Evolutionary conservation across 2,329 filamentous ascomycete species (phyloP), one percentile per base, ranked within the genome.

Genomic region (Penicillium decumbens): DNA sequence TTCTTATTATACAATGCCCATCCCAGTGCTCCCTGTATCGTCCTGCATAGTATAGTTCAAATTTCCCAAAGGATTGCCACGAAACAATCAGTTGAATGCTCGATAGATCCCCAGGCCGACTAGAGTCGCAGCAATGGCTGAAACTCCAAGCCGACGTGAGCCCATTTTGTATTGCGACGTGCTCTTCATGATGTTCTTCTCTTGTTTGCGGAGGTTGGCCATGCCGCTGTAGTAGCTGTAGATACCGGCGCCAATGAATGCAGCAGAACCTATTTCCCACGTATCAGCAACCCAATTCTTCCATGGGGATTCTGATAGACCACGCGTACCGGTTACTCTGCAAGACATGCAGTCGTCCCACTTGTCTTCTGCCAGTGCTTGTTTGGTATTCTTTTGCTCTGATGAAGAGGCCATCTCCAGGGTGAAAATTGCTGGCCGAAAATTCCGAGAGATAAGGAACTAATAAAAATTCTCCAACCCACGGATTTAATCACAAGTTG

Each of bases 181-280:
- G 72, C 85, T 87, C 64, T 80, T 76, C 50, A 89, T 71, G 54
- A 91, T 88, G 51, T 63, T 61, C 45, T 66, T 63, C 53, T 80
- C 77, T 66, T 88, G 84, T 60, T 78, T 76, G 60, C 83, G 78
- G 27, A 93, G 80, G 68, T 91, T 87, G 43, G 76, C 75, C 69
- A 84, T 85, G 50, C 88, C 88, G 3, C 85, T 87, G 53, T 83
- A 75, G 71, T 90, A 91, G 68, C 83, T 90, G 71, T 91, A 93
- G 1, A 78, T 83, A 3, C 83, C 88, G 13, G 92, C 80, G 1
- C 85, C 86, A 48, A 89, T 75, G 56, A 93, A 89, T 1, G 87
- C 85, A 33, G 83, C 79, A 63, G 86, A 85, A 39, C 88, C 88
- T 91, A 13, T 29, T 41, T 9, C n/a, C 12, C 4, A 2, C 1